Base-by-base conservation (phyloP, 2,329 filamentous ascomycete species). In the Bertia moriformis region DNA sequence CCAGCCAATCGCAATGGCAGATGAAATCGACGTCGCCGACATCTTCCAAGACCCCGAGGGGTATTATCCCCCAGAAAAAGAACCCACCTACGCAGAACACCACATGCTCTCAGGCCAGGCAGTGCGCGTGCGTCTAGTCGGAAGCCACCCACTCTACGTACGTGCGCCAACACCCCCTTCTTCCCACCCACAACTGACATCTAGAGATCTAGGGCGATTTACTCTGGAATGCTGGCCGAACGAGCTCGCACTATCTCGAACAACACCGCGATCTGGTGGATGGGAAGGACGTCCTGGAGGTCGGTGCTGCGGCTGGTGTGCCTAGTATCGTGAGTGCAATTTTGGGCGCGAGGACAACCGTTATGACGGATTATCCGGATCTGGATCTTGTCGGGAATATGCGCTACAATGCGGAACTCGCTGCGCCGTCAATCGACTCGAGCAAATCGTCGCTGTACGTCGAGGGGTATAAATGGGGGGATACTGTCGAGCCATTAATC, bases 61-160 rank as follows among this genome's bases (percentile, higher is more conserved):
- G 32, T 35, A 10, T 15, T 35, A 35, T 17, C 10, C 10, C 7
- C 10, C 10, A 7, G 32, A 35, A 7, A 10, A 10, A 35, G 32
- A 35, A 15, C 32, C 32, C 15, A 35, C 32, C 10, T 35, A 10
- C 15, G 32, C 32, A 12, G 32, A 35, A 18, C 32, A 35, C 32
- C 32, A 35, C 10, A 35, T 35, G 32, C 32, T 35, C 32, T 10
- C 10, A 7, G 32, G 32, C 10, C 32, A 35, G 15, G 17, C 32
- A 18, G 32, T 35, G 15, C 32, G 32, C 32, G 32, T 35, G 32
- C 32, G 32, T 15, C 32, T 35, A 7, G 32, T 35, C 10, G 32
- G 32, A 13, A 35, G 32, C 32, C 32, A 35, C 15, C 32, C 32
- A 14, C 32, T 35, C 32, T 35, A 35, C 32, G 32, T 35, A 35